Percentiles rank a stretch among this genome's conserved stretches.
phyloP scores from a whole-genome alignment of 2,329 filamentous ascomycete genomes.

The Coniella lustricola region DNA sequence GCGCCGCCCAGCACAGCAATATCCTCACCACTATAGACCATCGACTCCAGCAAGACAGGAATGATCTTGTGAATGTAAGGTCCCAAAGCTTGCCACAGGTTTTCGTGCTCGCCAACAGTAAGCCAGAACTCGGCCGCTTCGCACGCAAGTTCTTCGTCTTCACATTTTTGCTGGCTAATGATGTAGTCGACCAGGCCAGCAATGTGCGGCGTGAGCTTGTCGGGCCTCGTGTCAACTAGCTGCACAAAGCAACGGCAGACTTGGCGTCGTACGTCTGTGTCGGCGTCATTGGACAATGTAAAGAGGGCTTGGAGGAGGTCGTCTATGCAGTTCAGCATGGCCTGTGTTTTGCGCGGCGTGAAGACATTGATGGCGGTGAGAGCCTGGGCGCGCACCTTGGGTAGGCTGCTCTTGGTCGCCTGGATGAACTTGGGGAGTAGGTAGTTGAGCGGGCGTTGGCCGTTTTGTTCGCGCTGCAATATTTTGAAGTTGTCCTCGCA shows the following conservation, averaged over 20 bases:
- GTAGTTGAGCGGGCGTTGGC: conserved; percentile 78
- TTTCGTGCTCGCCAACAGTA: conserved; percentile 79
- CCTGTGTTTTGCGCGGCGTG: conserved; percentile 74
- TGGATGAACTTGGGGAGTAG: conserved; percentile 87
- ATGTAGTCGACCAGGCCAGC: conserved; percentile 87
- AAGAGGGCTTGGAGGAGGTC: conserved; percentile 78
- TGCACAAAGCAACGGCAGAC: conserved; percentile 92
- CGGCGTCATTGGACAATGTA: conserved; percentile 67
- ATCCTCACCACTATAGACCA: conserved; percentile 95
- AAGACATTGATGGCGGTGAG: conserved; percentile 88
- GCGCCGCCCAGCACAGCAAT: conserved; percentile 78
- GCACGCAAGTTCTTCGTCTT: conserved; percentile 83
- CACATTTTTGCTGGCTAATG: conserved; percentile 76
- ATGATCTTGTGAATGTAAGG: conserved; percentile 81
- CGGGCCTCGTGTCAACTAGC: conserved; percentile 81
- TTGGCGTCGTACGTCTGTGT: conserved; percentile 77
- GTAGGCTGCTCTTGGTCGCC: conserved; percentile 68
- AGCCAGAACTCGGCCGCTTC: conserved; percentile 98
- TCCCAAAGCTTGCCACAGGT: conserved; percentile 66
- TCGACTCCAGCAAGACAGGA: conserved; percentile 83
- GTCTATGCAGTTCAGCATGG: conserved; percentile 74
- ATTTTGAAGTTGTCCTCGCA: conserved; percentile 92
- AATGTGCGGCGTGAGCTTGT: conserved; percentile 86
- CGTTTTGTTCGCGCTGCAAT: conserved; percentile 80
- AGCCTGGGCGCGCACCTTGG: conserved; percentile 73